Evolutionary conservation across 2,329 filamentous ascomycete species (phyloP), one percentile per base, ranked within the genome.

Genomic region (Trichophyton schoenleinii): DNA sequence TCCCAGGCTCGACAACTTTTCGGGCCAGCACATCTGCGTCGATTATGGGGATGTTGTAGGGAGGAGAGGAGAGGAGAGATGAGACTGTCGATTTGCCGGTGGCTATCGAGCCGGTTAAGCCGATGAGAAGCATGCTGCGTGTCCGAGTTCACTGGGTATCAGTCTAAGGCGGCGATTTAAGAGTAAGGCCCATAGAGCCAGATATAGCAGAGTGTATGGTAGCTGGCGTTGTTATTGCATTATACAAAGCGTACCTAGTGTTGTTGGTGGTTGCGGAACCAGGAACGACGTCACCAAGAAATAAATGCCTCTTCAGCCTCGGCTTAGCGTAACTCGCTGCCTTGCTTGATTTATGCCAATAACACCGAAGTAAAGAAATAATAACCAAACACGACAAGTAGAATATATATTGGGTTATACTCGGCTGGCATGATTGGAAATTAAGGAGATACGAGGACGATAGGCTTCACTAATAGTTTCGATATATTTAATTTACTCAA

Each of bases 61-160:
- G 94, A 3, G 88, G 79, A 3, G 83, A 80, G 58, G 87, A 84
- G 68, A 99, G 88, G 67, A 96, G 82, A 44, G 82, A 80, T 31
- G 94, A 96, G 61, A 96, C 91, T 66, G 92, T 99, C 53, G 92
- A 96, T 82, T 99, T 99, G 73, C 94, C 94, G 4, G 94, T 99
- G 63, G 94, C 94, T 71, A 99, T 97, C 64, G 91, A 96, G 72
- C 94, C 94, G 7, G 94, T 99, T 28, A 99, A 84, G 62, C 94
- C 94, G 68, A 99, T 91, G 70, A 99, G 85, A 57, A 97, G 83
- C 94, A 97, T 97, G n/a, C 25, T 49, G 53, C 22, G 18, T 22
- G 18, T 4, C 18, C 13, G 3, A 18, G 28, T 20, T 15, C n/a
- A 9, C n/a, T n/a, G 28, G 18, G 34, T 36, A 28, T 25, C 5